Evolutionary conservation across 371 early-diverging fungal genomes (phyloP), one percentile per base, ranked within the genome.

Genomic region (Mucor lusitanicus): DNA sequence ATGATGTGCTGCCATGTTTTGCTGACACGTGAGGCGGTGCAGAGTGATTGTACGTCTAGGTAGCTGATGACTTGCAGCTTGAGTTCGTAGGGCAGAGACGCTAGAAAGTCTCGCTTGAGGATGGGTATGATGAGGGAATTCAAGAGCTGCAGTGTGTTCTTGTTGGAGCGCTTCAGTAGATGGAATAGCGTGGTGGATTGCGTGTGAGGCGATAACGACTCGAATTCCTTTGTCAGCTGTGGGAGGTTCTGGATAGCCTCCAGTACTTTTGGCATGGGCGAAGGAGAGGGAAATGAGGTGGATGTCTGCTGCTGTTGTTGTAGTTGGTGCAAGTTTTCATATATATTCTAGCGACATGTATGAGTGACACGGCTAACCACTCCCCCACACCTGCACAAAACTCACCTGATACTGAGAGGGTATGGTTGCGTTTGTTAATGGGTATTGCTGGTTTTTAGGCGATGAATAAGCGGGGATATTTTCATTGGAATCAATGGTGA

Each of bases 31-130:
- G 89, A 86, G 12, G 93, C 91, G n/a, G 89, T 84, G 61, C 92
- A 91, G 33, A 98, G 81, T 33, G 91, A 82, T 12, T 79, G 71
- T 9, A 91, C 79, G 63, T 97, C 98, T 66, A 96, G 81, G 67
- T 89, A 91, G 21, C 84, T 76, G 28, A 97, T 83, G 58, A 97
- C 86, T 62, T 92, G 89, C 61, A 87, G 87, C 13, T 88, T 73
- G 6, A 96, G 77, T 68, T 95, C 94, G 12, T 82, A 68, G 3
- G 98, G 97, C 59, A 97, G 77, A 7, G 88, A 83, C 12, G 87
- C 84, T n/a, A 97, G 56, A 68, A 96, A 94, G 78, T 98, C 97
- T 59, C 89, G 85, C 71, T 94, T 92, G 65, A 97, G 85, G 6
- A 89, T 88, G 0, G 95, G 92, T 37, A 88, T 81, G 56, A 96